Evolutionary conservation across 306 rosid genomes (phyloP), one percentile per base, ranked within the genome.

Genomic region (Sicyos edulis): DNA sequence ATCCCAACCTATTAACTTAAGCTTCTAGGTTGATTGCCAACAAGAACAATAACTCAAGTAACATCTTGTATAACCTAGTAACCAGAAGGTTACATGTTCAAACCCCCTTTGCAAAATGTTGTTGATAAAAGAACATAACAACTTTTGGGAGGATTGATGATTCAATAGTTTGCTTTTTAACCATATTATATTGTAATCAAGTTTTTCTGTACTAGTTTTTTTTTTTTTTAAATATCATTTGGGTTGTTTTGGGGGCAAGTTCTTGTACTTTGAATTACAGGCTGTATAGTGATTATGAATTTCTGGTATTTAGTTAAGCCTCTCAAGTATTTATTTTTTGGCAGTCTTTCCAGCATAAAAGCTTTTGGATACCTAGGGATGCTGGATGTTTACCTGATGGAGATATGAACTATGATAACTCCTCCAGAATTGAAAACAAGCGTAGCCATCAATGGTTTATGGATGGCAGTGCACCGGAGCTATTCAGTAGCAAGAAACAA

Each of bases 301-400:
- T 55, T 71, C 49, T 71, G 11, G 44, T 72, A 19, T 42, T 19
- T 51, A 29, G 60, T 37, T 16, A 71, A 51, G 78, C 59, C 75
- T 72, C 70, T 45, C 74, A 75, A 73, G 32, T 65, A 69, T 65
- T 20, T 77, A 63, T 64, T 42, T 63, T 74, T 79, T 77, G 74
- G 70, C 84, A 88, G 96, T 93, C 97, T 64, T 91, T 78, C 75
- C 97, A 90, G 88, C 91, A 81, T 76, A 91, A 91, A 83, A 81
- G 82, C 85, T 83, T 85, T 79, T 93, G 96, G 96, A 80, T 86
- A 84, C 82, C 79, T 1, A 84, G 87, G 62, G 91, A 88, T 73
- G 89, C 87, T 78, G 88, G 88, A 15, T 86, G 88, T 82, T 75
- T 93, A 67, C 81, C 93, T 68, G 91, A 89, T 62, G 99, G 87